Percentiles rank a stretch among this genome's conserved stretches.
These are phyloP conservation scores for Candida oleophila DNA, from an alignment of 805 yeast species.

Conservation along the genomic window DNA sequence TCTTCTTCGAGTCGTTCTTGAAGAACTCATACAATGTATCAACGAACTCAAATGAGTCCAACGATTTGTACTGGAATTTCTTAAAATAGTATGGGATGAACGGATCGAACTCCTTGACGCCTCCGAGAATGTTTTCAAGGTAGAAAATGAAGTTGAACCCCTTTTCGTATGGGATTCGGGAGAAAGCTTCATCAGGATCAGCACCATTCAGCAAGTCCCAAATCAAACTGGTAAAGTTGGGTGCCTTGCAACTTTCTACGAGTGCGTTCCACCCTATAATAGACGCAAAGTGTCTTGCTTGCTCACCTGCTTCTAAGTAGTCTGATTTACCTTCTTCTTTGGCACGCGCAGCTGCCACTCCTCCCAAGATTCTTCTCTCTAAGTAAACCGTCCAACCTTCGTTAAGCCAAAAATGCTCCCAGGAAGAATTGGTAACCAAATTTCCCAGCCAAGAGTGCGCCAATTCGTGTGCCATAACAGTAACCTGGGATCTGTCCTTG, in stretches of 20 bases:
- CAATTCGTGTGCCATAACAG: constrained; percentile 37
- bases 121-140: constrained; percentile 25
- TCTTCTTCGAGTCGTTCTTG: constrained; percentile 16
- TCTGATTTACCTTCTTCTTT: constrained; percentile 15
- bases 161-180: constrained; percentile 35
- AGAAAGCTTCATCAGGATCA: constrained; percentile 32
- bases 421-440: constrained; percentile 33
- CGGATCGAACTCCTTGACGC: constrained; percentile 22
- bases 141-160: constrained; percentile 32
- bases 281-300: constrained; percentile 29
- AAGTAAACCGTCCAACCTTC: constrained; percentile 39
- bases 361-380: constrained; percentile 33
- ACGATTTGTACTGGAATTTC: constrained; percentile 26
- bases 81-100: constrained; percentile 29
- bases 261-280: constrained; percentile 33
- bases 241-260: constrained; percentile 20
- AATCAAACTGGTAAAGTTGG: constrained; percentile 20
- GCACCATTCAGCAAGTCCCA: constrained; percentile 19
- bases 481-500: constrained; percentile 33
- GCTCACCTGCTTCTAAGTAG: constrained; percentile 23
- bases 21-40: constrained; percentile 25
- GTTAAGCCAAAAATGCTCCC: constrained; percentile 40
- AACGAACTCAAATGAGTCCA: constrained; percentile 25
- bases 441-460: constrained; percentile 41
- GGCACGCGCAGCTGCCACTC: constrained; percentile 25